Conservation (phyloP, 495 filamentous ascomycete species). For the Penicillium canariense region DNA sequence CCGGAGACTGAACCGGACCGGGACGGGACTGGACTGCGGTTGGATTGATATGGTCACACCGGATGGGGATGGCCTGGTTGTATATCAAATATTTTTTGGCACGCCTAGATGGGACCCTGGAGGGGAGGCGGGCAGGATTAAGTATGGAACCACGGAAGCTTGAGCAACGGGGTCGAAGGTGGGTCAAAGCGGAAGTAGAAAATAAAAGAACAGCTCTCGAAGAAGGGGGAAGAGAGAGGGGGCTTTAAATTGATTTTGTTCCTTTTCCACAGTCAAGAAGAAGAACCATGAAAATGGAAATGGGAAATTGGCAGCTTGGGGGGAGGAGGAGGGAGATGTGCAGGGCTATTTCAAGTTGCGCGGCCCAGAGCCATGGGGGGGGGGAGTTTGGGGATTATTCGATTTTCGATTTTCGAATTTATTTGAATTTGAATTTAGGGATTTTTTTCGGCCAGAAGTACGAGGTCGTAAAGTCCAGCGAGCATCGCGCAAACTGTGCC, state of each 20-base stretch:
- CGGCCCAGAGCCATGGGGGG: constrained; percentile 6
- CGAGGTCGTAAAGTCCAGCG: constrained; percentile 3
- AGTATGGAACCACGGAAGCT: background rate
- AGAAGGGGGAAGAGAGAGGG: background rate
- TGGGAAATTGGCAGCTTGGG: background rate
- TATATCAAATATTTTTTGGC: constrained; percentile 25
- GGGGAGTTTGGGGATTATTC: background rate
- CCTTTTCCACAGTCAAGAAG: background rate
- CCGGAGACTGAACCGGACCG: background rate
- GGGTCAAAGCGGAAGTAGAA: constrained; percentile 6
- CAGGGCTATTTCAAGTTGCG: constrained; percentile 19
- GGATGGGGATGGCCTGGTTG: constrained; percentile 24
- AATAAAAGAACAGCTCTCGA: background rate
- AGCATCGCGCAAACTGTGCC: constrained; percentile 5
- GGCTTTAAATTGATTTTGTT: background rate
- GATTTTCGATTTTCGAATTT: background rate
- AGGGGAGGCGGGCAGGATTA: background rate
- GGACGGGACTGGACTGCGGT: background rate
- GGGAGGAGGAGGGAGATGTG: constrained; percentile 10
- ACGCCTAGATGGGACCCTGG: background rate
- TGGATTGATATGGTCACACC: constrained; percentile 11
- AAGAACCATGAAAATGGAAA: background rate
- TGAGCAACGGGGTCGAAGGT: background rate
- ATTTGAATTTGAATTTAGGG: background rate
- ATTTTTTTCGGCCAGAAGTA: background rate